These are phyloP conservation scores for Stephanodiscus triporus DNA, from an alignment of 108 stramenopile genomes.

Conservation along the genomic window DNA sequence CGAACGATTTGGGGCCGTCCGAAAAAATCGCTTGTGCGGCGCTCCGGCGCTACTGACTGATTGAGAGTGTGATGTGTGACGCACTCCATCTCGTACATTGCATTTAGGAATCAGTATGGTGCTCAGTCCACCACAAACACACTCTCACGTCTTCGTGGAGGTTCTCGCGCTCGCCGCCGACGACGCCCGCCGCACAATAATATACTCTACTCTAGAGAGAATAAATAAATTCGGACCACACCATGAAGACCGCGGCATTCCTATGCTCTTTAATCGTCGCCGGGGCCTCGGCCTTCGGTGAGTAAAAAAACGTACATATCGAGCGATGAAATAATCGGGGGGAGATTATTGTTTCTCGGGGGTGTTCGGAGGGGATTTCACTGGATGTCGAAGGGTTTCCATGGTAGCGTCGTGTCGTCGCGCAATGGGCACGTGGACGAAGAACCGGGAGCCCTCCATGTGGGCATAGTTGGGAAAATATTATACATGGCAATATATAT, in stretches of 20 bases:
- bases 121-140: not conserved
- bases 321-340: not conserved
- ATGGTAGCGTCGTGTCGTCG: not conserved
- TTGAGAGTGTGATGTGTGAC: slow-evolving; percentile 5
- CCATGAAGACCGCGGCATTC: slow-evolving; percentile 72
- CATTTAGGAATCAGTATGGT: slow-evolving; percentile 24
- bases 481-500: too few species aligned
- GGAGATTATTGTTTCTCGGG: too few species aligned
- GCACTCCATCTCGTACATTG: not conserved
- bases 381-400: not conserved
- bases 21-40: not conserved
- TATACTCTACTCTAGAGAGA: too few species aligned
- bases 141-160: not conserved
- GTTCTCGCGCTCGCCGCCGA: not conserved
- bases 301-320: slow-evolving; percentile 15
- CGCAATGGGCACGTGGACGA: not conserved
- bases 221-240: slow-evolving; percentile 4
- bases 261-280: slow-evolving; percentile 61
- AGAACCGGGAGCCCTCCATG: too few species aligned
- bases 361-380: not conserved
- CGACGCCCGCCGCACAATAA: not conserved
- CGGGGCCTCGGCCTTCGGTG: slow-evolving; percentile 81
- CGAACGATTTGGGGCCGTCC: not conserved
- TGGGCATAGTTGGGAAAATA: not conserved
- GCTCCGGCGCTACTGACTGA: not conserved